Conservation (phyloP, 202 grass and related monocot species). For the Zizania palustris region DNA sequence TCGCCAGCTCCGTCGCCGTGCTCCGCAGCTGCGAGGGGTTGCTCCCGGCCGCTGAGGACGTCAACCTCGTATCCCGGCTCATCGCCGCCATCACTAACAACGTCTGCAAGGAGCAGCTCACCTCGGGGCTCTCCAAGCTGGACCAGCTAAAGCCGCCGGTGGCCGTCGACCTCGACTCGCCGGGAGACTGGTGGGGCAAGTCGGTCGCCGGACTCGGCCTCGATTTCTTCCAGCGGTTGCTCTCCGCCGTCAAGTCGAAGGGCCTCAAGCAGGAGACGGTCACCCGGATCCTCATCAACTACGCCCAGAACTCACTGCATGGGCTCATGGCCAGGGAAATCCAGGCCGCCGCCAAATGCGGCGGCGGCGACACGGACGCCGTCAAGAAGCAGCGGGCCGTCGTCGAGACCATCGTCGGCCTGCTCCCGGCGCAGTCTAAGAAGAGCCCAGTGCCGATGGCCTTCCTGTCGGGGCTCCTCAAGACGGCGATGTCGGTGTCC, state of each 20-base stretch:
- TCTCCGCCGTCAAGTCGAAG: constrained; percentile 81
- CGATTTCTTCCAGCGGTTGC: constrained; percentile 79
- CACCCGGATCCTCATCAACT: constrained; percentile 80
- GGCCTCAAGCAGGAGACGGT: constrained; percentile 93
- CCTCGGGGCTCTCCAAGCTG: constrained; percentile 66
- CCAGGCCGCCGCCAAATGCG: constrained; percentile 21
- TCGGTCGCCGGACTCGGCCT: constrained; percentile 57
- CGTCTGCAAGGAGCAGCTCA: constrained; percentile 89
- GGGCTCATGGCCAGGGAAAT: constrained; percentile 68
- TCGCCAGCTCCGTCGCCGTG: constrained; percentile 67
- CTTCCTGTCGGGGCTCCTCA: constrained; percentile 90
- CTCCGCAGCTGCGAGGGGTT: constrained; percentile 78
- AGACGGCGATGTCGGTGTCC: constrained; percentile 59
- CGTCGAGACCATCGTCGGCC: constrained; percentile 64
- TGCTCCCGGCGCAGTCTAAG: constrained; percentile 76
- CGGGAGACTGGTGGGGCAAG: constrained; percentile 92
- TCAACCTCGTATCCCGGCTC: constrained; percentile 56
- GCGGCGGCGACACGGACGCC: constrained; percentile 46
- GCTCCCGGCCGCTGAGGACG: constrained; percentile 77
- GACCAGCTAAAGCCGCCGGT: constrained; percentile 48
- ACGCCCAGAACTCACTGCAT: constrained; percentile 82
- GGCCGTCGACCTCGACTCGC: constrained; percentile 42
- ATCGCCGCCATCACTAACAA: constrained; percentile 65
- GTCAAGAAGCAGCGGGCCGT: constrained; percentile 66
- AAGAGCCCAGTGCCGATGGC: constrained; percentile 81